Conservation (phyloP, 257 asterid genomes). For the Nicotiana paniculata region DNA sequence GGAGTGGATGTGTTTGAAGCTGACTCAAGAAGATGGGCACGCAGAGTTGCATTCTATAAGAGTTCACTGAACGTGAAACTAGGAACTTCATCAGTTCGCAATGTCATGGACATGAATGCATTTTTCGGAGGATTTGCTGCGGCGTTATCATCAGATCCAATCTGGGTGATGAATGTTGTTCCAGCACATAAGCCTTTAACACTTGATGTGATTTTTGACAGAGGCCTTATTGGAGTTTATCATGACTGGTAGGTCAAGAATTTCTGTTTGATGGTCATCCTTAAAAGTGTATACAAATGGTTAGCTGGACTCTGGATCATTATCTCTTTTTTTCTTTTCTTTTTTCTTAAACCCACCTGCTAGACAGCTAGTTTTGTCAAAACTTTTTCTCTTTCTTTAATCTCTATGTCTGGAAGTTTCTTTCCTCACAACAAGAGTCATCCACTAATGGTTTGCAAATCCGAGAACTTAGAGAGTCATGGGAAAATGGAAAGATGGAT, state of each 20-base stretch:
- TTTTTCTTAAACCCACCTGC: neutral
- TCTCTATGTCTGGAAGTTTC: neutral
- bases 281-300: neutral
- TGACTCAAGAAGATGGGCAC: slow-evolving; percentile 72
- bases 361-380: neutral
- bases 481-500: slow-evolving; percentile 10
- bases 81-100: slow-evolving; percentile 78
- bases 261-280: neutral
- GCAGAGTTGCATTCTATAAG: slow-evolving; percentile 76
- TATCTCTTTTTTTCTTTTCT: neutral
- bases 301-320: neutral
- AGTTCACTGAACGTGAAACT: slow-evolving; percentile 59
- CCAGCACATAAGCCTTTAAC: slow-evolving; percentile 72
- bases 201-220: slow-evolving; percentile 81
- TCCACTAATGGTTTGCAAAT: neutral
- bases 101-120: slow-evolving; percentile 98
- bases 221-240: slow-evolving; percentile 89
- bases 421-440: neutral
- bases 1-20: slow-evolving; percentile 82
- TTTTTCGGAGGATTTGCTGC: slow-evolving; percentile 96
- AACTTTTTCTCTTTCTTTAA: neutral
- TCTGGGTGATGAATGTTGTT: slow-evolving; percentile 97
- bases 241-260: slow-evolving; percentile 76
- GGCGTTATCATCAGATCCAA: slow-evolving; percentile 65
- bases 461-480: neutral